Base-by-base conservation (phyloP, 768 basidiomycete species). In the Dioszegia aurantiaca region DNA sequence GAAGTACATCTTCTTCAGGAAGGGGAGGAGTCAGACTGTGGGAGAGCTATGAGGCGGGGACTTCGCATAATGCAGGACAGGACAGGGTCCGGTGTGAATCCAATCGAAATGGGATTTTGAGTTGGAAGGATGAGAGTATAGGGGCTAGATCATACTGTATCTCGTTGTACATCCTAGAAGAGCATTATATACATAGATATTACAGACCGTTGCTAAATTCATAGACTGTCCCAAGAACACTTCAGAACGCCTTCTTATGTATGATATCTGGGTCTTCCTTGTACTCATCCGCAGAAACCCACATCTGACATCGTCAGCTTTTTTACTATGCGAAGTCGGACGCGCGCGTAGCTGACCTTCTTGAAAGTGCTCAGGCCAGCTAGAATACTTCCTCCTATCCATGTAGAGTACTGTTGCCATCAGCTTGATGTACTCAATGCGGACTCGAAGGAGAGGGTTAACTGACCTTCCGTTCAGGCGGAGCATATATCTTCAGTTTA, bases 211-310 rank as follows among this genome's bases (percentile, higher is more conserved):
- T 27, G 11, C 14, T 17, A 40, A 31, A 26, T 53, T 24, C 33
- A 17, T 14, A 28, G 28, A 17, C 24, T 11, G 5, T n/a, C 24
- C 4, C 28, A 33, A 33, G 33, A 33, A 33, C 6, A 33, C 6
- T 4, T 27, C 33, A 77, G 60, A 77, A 75, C 57, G 87, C 83
- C 78, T 94, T 94, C 79, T 90, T 93, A 79, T 95, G 93, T 72
- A 97, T 98, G 70, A 97, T 89, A 72, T 98, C 93, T 55, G 94
- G 93, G 78, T 98, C 94, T 78, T 99, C 94, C 78, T 95, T 91
- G 75, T 97, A 98, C 78, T 98, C 95, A 78, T 99, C 94, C 37
- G 93, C 92, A 44, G 91, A 93, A 49, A 99, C 90, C 94, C 95
- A 99, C 94, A 99, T 98, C 91, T 95, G 57, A 0, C 39, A 16